A percentile compares a stretch with the other conserved stretches of the same genome.
phyloP scores from a whole-genome alignment of 768 basidiomycete species.

The Pulveroboletus sp. region DNA sequence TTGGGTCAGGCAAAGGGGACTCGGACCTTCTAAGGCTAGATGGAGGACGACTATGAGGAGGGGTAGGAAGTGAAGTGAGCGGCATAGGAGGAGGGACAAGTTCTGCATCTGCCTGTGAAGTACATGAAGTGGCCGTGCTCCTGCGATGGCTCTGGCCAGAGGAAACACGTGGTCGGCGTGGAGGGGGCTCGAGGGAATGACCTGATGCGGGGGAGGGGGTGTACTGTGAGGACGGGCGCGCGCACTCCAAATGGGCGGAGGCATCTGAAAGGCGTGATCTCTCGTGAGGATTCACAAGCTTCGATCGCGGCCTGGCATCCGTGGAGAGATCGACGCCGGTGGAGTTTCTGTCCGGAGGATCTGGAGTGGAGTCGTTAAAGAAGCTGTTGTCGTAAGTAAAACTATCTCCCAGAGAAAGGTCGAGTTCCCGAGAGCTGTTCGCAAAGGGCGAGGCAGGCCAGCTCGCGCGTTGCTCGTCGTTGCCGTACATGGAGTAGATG shows the following conservation, averaged over 20 bases:
- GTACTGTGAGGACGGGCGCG: conserved; percentile 20
- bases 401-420: conserved; percentile 31
- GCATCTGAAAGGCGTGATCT: conserved; percentile 23
- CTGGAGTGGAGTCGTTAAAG: conserved; percentile 23
- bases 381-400: conserved; percentile 33
- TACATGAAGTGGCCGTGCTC: conserved; percentile 29
- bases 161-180: conserved; percentile 27
- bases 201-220: conserved; percentile 10
- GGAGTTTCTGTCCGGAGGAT: conserved; percentile 22
- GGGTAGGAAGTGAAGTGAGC: conserved; percentile 23
- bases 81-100: conserved; percentile 14
- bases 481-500: conserved; percentile 86
- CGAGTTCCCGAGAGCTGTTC: conserved; percentile 36
- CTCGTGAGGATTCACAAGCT: conserved; percentile 20
- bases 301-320: conserved; percentile 22
- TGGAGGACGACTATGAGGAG: conserved; percentile 28
- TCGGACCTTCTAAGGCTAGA: conserved; percentile 24
- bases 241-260: conserved; percentile 19
- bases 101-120: conserved; percentile 22
- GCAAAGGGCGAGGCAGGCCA: conserved; percentile 43
- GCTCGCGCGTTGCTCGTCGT: conserved; percentile 46
- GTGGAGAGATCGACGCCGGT: conserved; percentile 29
- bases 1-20: conserved; percentile 21
- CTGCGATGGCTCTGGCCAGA: conserved; percentile 13
- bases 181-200: conserved; percentile 21